Evolutionary conservation across 192 early-diverging fungal species (phyloP), one percentile per base, ranked within the genome.

Genomic region (Coemansia sp.): DNA sequence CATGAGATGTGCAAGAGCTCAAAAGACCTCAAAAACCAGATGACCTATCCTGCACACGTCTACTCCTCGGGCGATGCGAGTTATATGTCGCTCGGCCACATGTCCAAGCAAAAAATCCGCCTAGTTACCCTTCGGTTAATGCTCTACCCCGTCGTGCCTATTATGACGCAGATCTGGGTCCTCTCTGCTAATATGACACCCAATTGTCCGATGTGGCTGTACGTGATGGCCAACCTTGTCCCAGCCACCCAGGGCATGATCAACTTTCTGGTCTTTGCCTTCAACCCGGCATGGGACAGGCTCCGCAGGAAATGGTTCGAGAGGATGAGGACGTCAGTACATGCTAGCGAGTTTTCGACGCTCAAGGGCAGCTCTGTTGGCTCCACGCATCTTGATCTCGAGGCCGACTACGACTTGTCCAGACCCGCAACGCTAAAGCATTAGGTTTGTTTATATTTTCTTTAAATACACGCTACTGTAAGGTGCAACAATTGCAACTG

Each of bases 161-260:
- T 80, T 52, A 7, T 69, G 11, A 80, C 73, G n/a, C 78, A 80
- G 42, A 50, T 67, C 14, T 80, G 78, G 78, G 67, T 75, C 13
- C 53, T 80, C 21, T 70, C 61, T 6, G 74, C 73, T 14, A 80
- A 80, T 61, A 80, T 74, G 73, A 30, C 67, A 5, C 23, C 57
- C 37, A 3, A 60, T 5, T 69, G 63, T 14, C 78, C 78, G 23
- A 75, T 75, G 73, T 80, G 78, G 78, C 61, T 80, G 19, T 80
- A 75, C 30, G 66, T 80, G n/a, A n/a, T 80, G 58, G 78, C 73
- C 30, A 80, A 72, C 70, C 66, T 80, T 52, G 61, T 75, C 8
- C 78, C 78, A 1, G 70, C 78, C 16, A 69, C 70, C 1, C 78
- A 80, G 26, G 78, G 78, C 40, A 73, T 75, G 63, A 52, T 80